These are phyloP conservation scores for Phytophthora boehmeriae DNA, from an alignment of 352 stramenopile species.

Conservation along the genomic window DNA sequence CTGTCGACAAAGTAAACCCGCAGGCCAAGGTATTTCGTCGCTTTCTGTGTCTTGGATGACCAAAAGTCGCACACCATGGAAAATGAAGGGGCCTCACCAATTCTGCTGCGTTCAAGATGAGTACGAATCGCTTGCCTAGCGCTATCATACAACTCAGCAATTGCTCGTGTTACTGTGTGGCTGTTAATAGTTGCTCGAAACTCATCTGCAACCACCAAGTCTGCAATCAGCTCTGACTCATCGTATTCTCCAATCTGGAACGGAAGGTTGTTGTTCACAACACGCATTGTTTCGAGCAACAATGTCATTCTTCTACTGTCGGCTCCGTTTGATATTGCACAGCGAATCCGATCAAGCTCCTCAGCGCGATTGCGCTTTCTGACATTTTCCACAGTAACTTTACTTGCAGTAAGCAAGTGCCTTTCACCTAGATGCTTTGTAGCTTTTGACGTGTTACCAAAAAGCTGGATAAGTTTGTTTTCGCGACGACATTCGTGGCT, in stretches of 20 bases:
- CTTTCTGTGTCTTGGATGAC: background rate
- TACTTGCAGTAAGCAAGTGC: background rate
- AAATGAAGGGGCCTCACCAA: background rate
- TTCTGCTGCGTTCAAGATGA: background rate
- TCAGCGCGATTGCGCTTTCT: background rate
- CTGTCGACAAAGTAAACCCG: no score
- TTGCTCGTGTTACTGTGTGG: background rate
- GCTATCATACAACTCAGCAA: background rate
- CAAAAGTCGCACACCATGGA: conserved; percentile 2
- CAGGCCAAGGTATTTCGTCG: no score
- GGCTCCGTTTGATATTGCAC: background rate
- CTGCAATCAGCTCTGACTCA: conserved; percentile 2
- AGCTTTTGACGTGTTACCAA: conserved; percentile 13
- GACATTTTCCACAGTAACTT: background rate
- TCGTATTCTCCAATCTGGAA: conserved; percentile 10
- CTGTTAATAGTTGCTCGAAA: conserved; percentile 1
- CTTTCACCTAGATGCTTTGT: conserved; percentile 2
- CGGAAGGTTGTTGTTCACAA: conserved; percentile 6
- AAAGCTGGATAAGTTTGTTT: conserved; percentile 14
- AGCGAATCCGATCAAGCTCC: background rate
- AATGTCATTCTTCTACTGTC: conserved; percentile 1
- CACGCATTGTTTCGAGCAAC: conserved; percentile 3
- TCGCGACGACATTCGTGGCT: conserved; percentile 1
- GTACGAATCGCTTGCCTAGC: background rate
- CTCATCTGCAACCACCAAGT: background rate